These are phyloP conservation scores for Kodamaea leandrae DNA, from an alignment of 805 yeast genomes.

Conservation along the genomic window DNA sequence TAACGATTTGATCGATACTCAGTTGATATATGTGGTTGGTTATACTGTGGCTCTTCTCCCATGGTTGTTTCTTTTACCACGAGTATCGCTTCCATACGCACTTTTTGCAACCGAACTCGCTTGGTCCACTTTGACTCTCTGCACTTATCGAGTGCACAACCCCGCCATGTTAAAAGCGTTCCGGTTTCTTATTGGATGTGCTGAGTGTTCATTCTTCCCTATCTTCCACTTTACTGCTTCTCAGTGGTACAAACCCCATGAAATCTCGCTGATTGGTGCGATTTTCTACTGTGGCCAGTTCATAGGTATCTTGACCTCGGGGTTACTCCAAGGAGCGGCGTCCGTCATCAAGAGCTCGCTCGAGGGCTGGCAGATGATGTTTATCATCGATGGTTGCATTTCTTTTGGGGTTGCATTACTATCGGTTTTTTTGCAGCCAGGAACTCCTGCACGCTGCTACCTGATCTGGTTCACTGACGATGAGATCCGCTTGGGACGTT, in stretches of 20 bases:
- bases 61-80: slow-evolving; percentile 20
- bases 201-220: slow-evolving; percentile 27
- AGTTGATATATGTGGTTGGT: slow-evolving; percentile 21
- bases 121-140: slow-evolving; percentile 21
- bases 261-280: slow-evolving; percentile 25
- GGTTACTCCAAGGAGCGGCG: slow-evolving; percentile 25
- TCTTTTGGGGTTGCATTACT: slow-evolving; percentile 20
- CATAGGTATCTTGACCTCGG: slow-evolving; percentile 28
- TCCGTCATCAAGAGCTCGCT: neutral
- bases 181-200: slow-evolving; percentile 21
- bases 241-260: slow-evolving; percentile 23
- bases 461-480: slow-evolving; percentile 54
- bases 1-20: slow-evolving; percentile 23
- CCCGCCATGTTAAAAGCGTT: slow-evolving; percentile 19
- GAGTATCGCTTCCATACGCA: slow-evolving; percentile 21
- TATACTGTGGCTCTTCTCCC: slow-evolving; percentile 22
- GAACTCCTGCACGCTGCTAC: slow-evolving; percentile 37
- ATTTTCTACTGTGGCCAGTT: slow-evolving; percentile 31
- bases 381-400: slow-evolving; percentile 23
- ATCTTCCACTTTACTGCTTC: slow-evolving; percentile 26
- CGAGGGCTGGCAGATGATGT: slow-evolving; percentile 27
- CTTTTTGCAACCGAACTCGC: slow-evolving; percentile 18
- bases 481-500: slow-evolving; percentile 53
- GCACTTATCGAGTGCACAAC: slow-evolving; percentile 16
- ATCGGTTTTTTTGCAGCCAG: slow-evolving; percentile 23